Percentiles rank a stretch among this genome's conserved stretches.
phyloP scores from a whole-genome alignment of 2,329 filamentous ascomycete genomes.

The Colletotrichum kahawae region DNA sequence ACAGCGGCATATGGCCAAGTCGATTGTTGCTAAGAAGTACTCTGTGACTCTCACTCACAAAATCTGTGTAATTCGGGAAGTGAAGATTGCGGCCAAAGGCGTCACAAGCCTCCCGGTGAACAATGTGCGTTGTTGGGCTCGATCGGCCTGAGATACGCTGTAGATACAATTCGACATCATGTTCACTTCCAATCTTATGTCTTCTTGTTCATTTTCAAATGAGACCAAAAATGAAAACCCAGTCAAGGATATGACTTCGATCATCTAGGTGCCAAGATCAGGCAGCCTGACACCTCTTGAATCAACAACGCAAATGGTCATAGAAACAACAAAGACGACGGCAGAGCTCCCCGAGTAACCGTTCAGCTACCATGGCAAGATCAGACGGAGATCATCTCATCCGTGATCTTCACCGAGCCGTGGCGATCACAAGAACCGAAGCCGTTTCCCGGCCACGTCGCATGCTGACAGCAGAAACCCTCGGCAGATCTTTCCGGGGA shows the following conservation, averaged over 20 bases:
- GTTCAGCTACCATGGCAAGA: not conserved
- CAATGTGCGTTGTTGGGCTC: too few species aligned
- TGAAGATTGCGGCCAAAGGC: too few species aligned
- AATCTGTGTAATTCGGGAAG: not conserved
- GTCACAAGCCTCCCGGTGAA: too few species aligned
- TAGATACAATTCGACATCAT: too few species aligned
- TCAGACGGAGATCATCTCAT: not conserved
- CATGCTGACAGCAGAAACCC: not conserved
- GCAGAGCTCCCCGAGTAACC: not conserved
- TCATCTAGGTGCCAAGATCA: not conserved
- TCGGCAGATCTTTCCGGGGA: not conserved
- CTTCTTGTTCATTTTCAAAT: not conserved
- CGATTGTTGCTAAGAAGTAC: too few species aligned
- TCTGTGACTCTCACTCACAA: not conserved
- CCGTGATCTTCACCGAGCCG: not conserved
- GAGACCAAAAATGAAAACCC: not conserved
- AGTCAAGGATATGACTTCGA: not conserved
- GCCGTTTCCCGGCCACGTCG: not conserved
- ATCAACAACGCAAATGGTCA: not conserved
- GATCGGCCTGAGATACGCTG: too few species aligned
- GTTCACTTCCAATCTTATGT: not conserved
- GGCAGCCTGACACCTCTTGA: not conserved
- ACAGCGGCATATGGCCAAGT: not conserved
- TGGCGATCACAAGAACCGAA: not conserved
- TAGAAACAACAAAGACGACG: not conserved